phyloP scores from a whole-genome alignment of 2,329 filamentous ascomycete species.

The Tolypocladium inflatum region DNA sequence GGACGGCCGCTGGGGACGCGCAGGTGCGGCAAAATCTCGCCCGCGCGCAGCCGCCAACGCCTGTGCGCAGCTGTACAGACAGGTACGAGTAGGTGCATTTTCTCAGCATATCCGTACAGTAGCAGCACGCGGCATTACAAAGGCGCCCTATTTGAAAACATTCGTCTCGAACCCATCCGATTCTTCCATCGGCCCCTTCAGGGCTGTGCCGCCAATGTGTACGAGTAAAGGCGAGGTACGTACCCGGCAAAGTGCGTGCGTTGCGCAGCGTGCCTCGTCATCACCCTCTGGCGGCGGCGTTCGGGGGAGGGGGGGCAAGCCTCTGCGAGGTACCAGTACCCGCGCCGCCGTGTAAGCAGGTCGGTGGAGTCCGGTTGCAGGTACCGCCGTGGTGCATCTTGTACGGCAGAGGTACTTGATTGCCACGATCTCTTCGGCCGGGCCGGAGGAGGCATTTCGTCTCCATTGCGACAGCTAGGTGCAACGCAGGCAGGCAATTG shows the following conservation, averaged over 20 bases:
- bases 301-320: slow-evolving; percentile 4
- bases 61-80: background rate
- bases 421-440: background rate
- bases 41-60: background rate
- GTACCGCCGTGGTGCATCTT: background rate
- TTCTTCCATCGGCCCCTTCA: background rate
- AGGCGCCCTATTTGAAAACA: too few relatives aligned
- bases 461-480: background rate
- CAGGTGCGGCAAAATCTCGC: background rate
- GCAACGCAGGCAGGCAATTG: background rate
- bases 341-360: slow-evolving; percentile 2
- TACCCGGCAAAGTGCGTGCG: background rate
- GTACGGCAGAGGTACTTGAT: background rate
- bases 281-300: slow-evolving; percentile 16
- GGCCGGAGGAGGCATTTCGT: background rate
- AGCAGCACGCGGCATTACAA: background rate
- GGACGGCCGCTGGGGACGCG: background rate
- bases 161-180: too few relatives aligned
- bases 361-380: slow-evolving; percentile 7
- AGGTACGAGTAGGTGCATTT: background rate
- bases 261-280: slow-evolving; percentile 27
- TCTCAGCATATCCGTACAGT: background rate
- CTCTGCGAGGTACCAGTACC: slow-evolving; percentile 9
- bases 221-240: background rate
- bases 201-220: background rate